Conservation (phyloP, 139 green algal genomes). For the Chlorella sorokiniana region DNA sequence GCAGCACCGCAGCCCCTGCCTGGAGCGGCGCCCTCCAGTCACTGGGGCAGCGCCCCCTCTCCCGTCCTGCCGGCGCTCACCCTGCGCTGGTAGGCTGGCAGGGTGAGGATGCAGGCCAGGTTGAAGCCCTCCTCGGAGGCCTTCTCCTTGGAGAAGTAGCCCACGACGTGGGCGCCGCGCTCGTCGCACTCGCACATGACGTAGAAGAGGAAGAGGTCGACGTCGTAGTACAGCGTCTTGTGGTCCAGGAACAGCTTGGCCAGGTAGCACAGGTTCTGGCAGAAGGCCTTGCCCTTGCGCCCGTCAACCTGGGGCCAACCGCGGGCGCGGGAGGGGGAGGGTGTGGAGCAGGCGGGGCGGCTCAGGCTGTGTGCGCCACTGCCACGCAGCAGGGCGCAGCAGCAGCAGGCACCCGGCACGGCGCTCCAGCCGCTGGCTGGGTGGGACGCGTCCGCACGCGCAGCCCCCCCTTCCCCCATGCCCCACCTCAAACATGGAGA, state of each 20-base stretch:
- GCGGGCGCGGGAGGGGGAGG: slow-evolving; percentile 21
- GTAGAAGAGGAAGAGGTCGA: slow-evolving; percentile 99
- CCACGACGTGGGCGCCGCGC: slow-evolving; percentile 95
- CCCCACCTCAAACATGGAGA: slow-evolving; percentile 90
- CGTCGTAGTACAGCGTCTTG: slow-evolving; percentile 99
- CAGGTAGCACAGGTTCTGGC: slow-evolving; percentile 98
- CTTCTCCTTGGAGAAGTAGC: slow-evolving; percentile 73
- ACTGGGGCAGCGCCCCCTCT: background rate
- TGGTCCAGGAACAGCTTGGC: slow-evolving; percentile 99
- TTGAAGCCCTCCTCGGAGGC: slow-evolving; percentile 94
- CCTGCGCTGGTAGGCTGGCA: slow-evolving; percentile 96
- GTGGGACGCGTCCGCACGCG: background rate
- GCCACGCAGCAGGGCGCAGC: too few species aligned
- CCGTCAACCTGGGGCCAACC: slow-evolving; percentile 90
- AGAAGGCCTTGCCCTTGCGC: slow-evolving; percentile 83
- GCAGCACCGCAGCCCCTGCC: too few species aligned
- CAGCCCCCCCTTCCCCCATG: background rate
- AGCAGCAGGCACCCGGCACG: too few species aligned
- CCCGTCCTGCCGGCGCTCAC: background rate
- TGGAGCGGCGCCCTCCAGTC: too few species aligned
- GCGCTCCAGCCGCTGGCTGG: too few species aligned
- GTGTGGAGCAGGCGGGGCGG: slow-evolving; percentile 36
- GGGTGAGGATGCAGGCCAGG: slow-evolving; percentile 98
- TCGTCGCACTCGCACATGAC: slow-evolving; percentile 97
- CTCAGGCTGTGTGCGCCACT: too few species aligned